Evolutionary conservation across 208 protist genomes (phyloP).

Genomic region (Leishmania guyanensis): DNA sequence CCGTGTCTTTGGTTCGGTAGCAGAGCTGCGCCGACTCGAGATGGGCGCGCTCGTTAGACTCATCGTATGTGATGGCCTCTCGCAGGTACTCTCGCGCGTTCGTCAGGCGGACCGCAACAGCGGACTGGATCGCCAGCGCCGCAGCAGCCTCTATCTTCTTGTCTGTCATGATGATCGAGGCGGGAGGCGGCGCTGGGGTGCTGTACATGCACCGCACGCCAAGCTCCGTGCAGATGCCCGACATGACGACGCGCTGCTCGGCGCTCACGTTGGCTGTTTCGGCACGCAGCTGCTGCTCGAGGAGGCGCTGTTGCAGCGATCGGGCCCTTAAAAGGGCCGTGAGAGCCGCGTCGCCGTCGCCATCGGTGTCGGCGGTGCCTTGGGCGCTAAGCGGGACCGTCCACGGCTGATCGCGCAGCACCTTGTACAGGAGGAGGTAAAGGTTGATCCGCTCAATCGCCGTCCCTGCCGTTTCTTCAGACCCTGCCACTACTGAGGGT

Average conservation of each 20-base stretch:
- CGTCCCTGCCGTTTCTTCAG: constrained; percentile 35
- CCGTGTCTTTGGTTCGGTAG: constrained; percentile 70
- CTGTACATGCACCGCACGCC: constrained; percentile 49
- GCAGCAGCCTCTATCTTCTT: constrained; percentile 33
- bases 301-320: constrained; percentile 66
- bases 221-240: constrained; percentile 83
- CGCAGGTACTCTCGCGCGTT: constrained; percentile 74
- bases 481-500: not conserved
- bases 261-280: constrained; percentile 82
- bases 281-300: constrained; percentile 68
- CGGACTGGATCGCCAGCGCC: constrained; percentile 18
- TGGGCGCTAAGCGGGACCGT: constrained; percentile 6
- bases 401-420: constrained; percentile 49
- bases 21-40: constrained; percentile 83
- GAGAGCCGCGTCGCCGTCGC: constrained; percentile 36
- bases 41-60: constrained; percentile 71
- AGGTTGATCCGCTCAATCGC: constrained; percentile 86
- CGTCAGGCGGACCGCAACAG: constrained; percentile 31
- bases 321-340: constrained; percentile 71
- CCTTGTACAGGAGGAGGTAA: constrained; percentile 88
- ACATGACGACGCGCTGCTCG: constrained; percentile 74
- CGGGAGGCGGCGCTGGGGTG: constrained; percentile 14
- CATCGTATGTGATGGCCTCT: constrained; percentile 90
- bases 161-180: constrained; percentile 20
- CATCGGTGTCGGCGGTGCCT: not conserved